phyloP scores from a whole-genome alignment of 2,329 filamentous ascomycete genomes.

The Parastagonospora nodorum region DNA sequence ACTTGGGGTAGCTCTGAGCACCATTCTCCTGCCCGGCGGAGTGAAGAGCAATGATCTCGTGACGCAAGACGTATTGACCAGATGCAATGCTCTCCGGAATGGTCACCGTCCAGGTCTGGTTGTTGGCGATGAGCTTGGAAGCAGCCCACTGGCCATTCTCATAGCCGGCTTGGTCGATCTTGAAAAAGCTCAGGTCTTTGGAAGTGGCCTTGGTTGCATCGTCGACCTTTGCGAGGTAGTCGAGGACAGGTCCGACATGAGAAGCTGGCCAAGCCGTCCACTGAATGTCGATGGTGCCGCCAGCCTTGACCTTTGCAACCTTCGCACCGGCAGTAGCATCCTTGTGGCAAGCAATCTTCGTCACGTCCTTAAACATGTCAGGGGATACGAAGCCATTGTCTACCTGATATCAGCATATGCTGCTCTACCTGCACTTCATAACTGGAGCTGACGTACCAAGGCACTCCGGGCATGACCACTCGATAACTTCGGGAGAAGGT shows the following conservation, averaged over 20 bases:
- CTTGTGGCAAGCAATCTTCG: slow-evolving; percentile 55
- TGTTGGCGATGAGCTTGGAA: slow-evolving; percentile 46
- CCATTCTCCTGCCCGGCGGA: slow-evolving; percentile 48
- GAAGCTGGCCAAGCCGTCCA: slow-evolving; percentile 55
- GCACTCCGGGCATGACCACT: no score
- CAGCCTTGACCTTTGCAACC: slow-evolving; percentile 61
- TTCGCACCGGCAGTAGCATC: slow-evolving; percentile 56
- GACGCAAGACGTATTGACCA: slow-evolving; percentile 59
- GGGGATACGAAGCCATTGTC: no score
- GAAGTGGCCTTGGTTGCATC: slow-evolving; percentile 24
- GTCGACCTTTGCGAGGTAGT: slow-evolving; percentile 38
- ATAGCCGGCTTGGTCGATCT: slow-evolving; percentile 34
- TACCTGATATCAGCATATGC: no score
- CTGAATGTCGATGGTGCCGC: slow-evolving; percentile 56
- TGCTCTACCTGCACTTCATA: no score
- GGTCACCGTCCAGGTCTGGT: slow-evolving; percentile 52
- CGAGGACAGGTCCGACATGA: slow-evolving; percentile 42
- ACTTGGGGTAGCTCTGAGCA: slow-evolving; percentile 59
- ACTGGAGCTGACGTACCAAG: no score
- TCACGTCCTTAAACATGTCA: no score
- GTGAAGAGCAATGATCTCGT: slow-evolving; percentile 59
- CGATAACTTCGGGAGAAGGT: no score
- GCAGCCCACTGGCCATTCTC: slow-evolving; percentile 35
- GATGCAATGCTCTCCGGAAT: slow-evolving; percentile 49
- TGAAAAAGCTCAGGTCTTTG: slow-evolving; percentile 28